phyloP scores from a whole-genome alignment of 768 basidiomycete species.

The Rhizopogon vesiculosus region DNA sequence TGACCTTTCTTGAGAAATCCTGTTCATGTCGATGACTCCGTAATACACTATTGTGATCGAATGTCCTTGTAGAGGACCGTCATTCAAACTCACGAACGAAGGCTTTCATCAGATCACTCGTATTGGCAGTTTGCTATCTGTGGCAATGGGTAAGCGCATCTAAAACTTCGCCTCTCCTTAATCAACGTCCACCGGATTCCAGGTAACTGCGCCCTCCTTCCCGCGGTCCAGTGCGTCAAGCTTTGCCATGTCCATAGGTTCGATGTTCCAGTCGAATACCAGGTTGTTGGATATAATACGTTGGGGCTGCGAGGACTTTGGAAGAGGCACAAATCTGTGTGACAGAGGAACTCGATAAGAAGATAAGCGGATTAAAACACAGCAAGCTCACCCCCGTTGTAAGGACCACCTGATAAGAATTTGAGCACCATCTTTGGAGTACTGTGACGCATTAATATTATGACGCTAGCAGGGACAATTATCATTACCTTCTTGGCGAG shows the following conservation, averaged over 20 bases:
- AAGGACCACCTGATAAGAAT: constrained; percentile 85
- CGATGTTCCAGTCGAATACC: constrained; percentile 43
- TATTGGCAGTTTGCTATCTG: not conserved
- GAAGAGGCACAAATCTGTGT: constrained; percentile 40
- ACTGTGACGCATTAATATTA: constrained; percentile 24
- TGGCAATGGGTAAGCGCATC: not conserved
- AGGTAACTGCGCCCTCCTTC: constrained; percentile 38
- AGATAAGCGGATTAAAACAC: not conserved
- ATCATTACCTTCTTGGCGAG: constrained; percentile 48
- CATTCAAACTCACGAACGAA: not conserved
- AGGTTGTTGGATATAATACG: constrained; percentile 42
- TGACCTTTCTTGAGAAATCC: no score
- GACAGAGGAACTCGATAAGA: not conserved
- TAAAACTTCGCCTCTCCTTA: not conserved
- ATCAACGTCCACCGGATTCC: constrained; percentile 40
- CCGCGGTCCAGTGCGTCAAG: constrained; percentile 44
- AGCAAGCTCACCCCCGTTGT: constrained; percentile 54
- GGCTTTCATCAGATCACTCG: not conserved
- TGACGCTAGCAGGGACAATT: not conserved
- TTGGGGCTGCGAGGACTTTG: constrained; percentile 39
- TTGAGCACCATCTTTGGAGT: constrained; percentile 60
- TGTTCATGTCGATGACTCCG: not conserved
- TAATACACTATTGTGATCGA: no score
- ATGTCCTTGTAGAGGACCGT: no score
- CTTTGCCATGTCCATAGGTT: constrained; percentile 35